Percentiles rank a stretch among this genome's conserved stretches.
phyloP scores from a whole-genome alignment of 2,329 filamentous ascomycete species.

The Trichoderma harzianum region DNA sequence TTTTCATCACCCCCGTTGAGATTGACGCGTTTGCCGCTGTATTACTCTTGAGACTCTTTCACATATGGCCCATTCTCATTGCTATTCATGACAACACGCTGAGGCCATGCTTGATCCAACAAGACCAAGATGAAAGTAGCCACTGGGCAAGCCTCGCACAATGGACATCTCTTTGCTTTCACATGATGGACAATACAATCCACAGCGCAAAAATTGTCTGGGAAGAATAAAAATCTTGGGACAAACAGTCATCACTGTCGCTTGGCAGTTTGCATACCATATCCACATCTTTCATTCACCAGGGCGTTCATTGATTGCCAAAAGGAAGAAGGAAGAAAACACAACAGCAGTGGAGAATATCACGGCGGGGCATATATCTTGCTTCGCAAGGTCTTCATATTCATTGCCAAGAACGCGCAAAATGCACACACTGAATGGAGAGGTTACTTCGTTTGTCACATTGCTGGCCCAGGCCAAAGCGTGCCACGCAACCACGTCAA shows the following conservation, averaged over 20 bases:
- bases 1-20: neutral
- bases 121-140: neutral
- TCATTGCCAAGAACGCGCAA: neutral
- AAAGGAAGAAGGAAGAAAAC: neutral
- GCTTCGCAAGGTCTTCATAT: neutral
- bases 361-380: neutral
- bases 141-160: neutral
- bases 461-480: neutral
- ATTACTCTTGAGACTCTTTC: neutral
- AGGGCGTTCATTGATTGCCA: neutral
- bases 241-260: neutral
- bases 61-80: neutral
- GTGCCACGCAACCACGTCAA: neutral
- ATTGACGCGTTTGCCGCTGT: neutral
- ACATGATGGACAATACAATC: neutral
- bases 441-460: neutral
- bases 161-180: neutral
- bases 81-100: neutral
- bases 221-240: neutral
- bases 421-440: neutral
- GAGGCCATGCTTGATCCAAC: neutral
- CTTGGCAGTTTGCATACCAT: neutral
- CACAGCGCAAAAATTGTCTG: neutral
- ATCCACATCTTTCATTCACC: neutral
- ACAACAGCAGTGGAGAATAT: conserved; percentile 4